Base-by-base conservation (phyloP, 2,329 filamentous ascomycete genomes). In the Penicillium italicum region DNA sequence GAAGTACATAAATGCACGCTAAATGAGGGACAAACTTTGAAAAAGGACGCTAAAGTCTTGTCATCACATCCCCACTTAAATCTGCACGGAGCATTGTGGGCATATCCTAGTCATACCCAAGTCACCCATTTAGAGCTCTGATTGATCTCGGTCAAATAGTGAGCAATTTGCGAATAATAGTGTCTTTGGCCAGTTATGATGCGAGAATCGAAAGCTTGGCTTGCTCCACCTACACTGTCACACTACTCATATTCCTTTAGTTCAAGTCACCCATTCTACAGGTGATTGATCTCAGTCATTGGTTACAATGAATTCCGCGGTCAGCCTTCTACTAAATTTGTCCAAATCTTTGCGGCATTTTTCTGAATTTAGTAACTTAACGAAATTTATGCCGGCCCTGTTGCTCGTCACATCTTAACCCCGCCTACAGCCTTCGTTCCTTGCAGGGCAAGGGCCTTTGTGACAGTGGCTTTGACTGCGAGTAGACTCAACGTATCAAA, bases 361-460 rank as follows among this genome's bases (percentile, higher is more conserved):
- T 44, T 31, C 49, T 45, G 16, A 37, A 52, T 45, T 28, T 52
- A 38, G 49, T n/a, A 37, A 43, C 18, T 51, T 51, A 37, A 33
- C 12, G 24, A 34, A 22, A 36, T 36, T 46, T 20, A 22, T 46
- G 20, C 12, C 30, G 44, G 44, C n/a, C 9, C 10, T 42, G 40
- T 42, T 42, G 20, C 40, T 46, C 44, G 18, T 46, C 44, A 46
- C 44, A 46, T 46, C 44, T 46, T 28, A 16, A 8, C 44, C 44
- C 30, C 28, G 31, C 44, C 30, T 45, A 30, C 43, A 45, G 43
- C 31, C 26, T 33, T 46, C 30, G 44, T 46, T 46, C 44, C 44
- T 46, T 26, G 31, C 44, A 36, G 30, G 18, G 9, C 14, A 24
- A 45, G 43, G 9, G 28, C 11, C 14, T 11, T 45, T 20, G 43